phyloP scores from a whole-genome alignment of 2,329 filamentous ascomycete genomes.

The Torrubiella hemipterigena region DNA sequence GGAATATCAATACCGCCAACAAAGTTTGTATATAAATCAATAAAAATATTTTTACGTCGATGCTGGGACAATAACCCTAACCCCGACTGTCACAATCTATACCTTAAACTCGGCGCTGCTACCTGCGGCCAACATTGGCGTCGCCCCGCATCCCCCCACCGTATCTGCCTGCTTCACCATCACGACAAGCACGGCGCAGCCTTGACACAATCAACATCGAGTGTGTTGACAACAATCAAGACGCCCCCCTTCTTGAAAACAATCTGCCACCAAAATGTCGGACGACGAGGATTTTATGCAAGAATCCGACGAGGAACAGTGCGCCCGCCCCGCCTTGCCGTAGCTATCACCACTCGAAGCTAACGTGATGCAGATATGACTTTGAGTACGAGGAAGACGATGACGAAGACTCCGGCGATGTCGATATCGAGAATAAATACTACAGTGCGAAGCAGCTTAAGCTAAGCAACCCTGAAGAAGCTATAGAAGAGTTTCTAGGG shows the following conservation, averaged over 20 bases:
- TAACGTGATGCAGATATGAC: conserved; percentile 52
- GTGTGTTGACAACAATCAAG: no score
- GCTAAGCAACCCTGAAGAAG: conserved; percentile 70
- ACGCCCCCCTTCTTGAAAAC: neutral
- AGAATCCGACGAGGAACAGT: conserved; percentile 35
- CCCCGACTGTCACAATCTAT: no score
- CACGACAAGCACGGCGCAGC: neutral
- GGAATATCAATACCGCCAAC: no score
- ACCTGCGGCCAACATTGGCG: no score
- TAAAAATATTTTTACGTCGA: no score
- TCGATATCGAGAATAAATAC: conserved; percentile 98
- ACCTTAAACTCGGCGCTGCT: no score
- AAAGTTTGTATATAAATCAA: no score
- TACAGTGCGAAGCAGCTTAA: conserved; percentile 99
- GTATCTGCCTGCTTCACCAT: no score
- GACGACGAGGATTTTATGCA: conserved; percentile 40
- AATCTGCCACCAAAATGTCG: conserved; percentile 28
- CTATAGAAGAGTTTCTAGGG: conserved; percentile 83
- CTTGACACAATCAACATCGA: neutral
- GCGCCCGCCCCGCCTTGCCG: conserved; percentile 5
- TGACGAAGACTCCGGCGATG: conserved; percentile 75
- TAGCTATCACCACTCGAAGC: neutral
- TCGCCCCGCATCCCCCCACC: no score
- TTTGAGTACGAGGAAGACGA: conserved; percentile 96
- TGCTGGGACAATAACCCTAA: no score